Base-by-base conservation (phyloP, 768 basidiomycete species). In the Neoboletus brunneissimus region DNA sequence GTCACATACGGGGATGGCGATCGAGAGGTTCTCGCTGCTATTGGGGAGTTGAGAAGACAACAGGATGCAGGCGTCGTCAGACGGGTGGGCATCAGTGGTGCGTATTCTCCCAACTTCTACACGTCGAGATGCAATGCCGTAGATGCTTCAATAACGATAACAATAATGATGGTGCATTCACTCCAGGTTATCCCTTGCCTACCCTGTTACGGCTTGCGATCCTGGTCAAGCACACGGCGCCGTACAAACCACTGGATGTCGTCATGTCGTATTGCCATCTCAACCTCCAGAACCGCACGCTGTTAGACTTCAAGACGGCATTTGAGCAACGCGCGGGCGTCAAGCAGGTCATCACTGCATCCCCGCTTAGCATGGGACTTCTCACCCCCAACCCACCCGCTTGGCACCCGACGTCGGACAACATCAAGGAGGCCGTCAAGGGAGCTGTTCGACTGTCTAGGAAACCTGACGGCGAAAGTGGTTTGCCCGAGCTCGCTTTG, bases 291-390 rank as follows among this genome's bases (percentile, higher is more conserved):
- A 91, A 89, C 70, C 72, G 75, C 53, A 85, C 81, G 16, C 78
- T 86, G 67, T 67, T 71, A 40, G 70, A 76, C 11, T 92, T 85
- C 67, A 77, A 79, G 27, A 72, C 79, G 12, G 78, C 80, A 40
- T 79, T 94, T 53, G 75, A 76, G 59, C 67, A 73, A 20, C 85
- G 87, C 23, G 91, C 90, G 0, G 74, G 81, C 48, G 80, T 95
- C 43, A 67, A 71, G 53, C 88, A 90, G 53, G 76, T 95, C 29
- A 51, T 93, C 49, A 76, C 86, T 3, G 93, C 93, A 2, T 92
- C 91, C 2, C 93, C 93, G 9, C 77, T 95, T 51, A 86, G 82
- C 67, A 94, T 94, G 92, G 87, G 87, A 0, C 80, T 94, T 4
- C 78, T 95, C 34, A 83, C 84, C 0, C 71, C 76, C 10, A 68